These are phyloP conservation scores for Dryas drummondii DNA, from an alignment of 306 rosid genomes.

Conservation along the genomic window DNA sequence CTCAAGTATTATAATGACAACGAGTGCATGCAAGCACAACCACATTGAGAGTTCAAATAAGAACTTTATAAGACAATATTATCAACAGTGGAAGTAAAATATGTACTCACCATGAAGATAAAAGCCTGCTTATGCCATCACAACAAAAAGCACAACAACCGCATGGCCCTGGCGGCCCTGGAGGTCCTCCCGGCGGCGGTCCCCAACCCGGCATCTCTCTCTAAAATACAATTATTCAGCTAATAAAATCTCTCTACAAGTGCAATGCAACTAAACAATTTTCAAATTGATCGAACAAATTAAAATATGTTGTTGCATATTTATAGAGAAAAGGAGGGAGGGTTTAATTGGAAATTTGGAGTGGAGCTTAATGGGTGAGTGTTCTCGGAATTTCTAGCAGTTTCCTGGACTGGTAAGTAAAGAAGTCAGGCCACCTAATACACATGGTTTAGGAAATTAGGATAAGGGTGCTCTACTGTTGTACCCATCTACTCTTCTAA, in stretches of 20 bases:
- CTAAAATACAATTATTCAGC: not conserved
- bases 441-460: not conserved
- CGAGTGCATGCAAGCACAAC: too few species aligned
- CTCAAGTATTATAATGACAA: too few species aligned
- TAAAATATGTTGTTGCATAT: not conserved
- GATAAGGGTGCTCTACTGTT: not conserved
- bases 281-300: too few species aligned
- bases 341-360: not conserved
- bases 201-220: conserved; percentile 4
- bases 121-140: conserved; percentile 2
- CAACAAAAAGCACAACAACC: not conserved
- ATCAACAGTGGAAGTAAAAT: too few species aligned
- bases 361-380: not conserved
- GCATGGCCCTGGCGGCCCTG: conserved; percentile 6
- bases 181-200: conserved; percentile 13
- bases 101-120: not conserved
- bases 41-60: too few species aligned
- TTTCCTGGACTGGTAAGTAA: not conserved
- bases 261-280: too few species aligned
- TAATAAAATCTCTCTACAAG: too few species aligned
- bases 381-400: not conserved
- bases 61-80: too few species aligned
- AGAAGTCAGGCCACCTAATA: not conserved
- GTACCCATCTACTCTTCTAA: not conserved
- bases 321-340: not conserved